Conservation (phyloP, 73 alveolate genomes). For the Stentor roeselii region DNA sequence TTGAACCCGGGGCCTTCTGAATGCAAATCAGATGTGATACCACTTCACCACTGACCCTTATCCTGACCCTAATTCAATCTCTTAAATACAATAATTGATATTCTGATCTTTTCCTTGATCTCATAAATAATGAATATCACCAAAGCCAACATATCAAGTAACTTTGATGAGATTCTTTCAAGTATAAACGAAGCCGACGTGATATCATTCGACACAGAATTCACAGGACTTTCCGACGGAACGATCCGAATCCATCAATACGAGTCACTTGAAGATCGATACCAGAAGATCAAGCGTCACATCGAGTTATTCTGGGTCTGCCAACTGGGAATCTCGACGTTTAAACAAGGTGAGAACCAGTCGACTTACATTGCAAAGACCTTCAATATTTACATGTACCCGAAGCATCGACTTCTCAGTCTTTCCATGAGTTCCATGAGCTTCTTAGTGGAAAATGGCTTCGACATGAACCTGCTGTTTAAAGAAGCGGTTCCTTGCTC, state of each 20-base stretch:
- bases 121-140: constrained; percentile 65
- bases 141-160: constrained; percentile 31
- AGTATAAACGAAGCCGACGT: constrained; percentile 43
- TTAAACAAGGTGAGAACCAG: constrained; percentile 32
- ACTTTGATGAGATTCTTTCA: constrained; percentile 24
- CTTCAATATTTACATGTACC: constrained; percentile 52
- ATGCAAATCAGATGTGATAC: too few relatives aligned
- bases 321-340: constrained; percentile 55
- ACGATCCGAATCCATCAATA: constrained; percentile 45
- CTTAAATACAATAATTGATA: too few relatives aligned
- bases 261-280: constrained; percentile 50
- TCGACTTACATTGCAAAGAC: constrained; percentile 42
- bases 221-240: constrained; percentile 39
- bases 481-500: constrained; percentile 33
- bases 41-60: too few relatives aligned
- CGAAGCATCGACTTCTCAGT: constrained; percentile 27
- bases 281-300: constrained; percentile 40
- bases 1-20: too few relatives aligned
- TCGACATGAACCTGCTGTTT: constrained; percentile 57
- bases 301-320: constrained; percentile 41
- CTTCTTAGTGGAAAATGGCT: constrained; percentile 48
- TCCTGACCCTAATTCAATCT: too few relatives aligned
- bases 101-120: too few relatives aligned
- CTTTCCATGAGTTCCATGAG: constrained; percentile 38
- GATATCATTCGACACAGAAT: constrained; percentile 57